Percentiles rank a stretch among this genome's conserved stretches.
Evolutionary conservation across 2,329 filamentous ascomycete species (phyloP).

Genomic region (Aspergillus sp.): DNA sequence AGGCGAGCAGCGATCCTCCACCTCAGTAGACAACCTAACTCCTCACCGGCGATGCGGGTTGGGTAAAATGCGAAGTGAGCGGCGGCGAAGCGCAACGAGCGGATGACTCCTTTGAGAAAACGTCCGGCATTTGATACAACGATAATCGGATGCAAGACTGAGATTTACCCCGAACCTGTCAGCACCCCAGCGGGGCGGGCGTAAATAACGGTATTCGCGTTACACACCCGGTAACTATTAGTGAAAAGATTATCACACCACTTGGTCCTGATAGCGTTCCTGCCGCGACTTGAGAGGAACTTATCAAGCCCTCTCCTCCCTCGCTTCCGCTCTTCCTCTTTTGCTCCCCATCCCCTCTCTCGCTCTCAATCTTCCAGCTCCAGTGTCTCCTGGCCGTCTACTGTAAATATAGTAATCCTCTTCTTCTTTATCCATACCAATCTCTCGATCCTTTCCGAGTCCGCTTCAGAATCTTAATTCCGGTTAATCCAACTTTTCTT

Average conservation of each 20-base stretch:
- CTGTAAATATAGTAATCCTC: conserved; percentile 3
- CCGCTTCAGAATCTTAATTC: neutral
- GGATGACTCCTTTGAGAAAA: neutral
- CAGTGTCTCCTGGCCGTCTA: neutral
- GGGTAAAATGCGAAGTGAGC: conserved; percentile 13
- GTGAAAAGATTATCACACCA: neutral
- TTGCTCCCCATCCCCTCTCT: conserved; percentile 13
- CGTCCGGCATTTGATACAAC: neutral
- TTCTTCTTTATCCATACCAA: neutral
- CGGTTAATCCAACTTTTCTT: conserved; percentile 1
- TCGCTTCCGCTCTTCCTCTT: conserved; percentile 17
- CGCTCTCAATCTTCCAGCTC: conserved; percentile 11
- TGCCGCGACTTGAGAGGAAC: neutral
- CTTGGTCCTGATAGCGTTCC: neutral
- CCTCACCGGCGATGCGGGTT: conserved; percentile 26
- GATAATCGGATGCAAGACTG: conserved; percentile 1
- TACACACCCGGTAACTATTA: neutral
- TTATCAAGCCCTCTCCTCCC: conserved; percentile 8
- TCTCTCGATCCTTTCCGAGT: neutral
- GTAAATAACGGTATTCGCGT: neutral
- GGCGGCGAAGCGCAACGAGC: conserved; percentile 16
- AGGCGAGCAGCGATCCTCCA: neutral
- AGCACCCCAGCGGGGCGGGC: neutral
- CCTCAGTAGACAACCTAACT: neutral
- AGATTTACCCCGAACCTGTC: conserved; percentile 5